Percentiles rank a stretch among this genome's conserved stretches.
Evolutionary conservation across 2,329 filamentous ascomycete species (phyloP).

Genomic region (Fonsecaea pugnacius): DNA sequence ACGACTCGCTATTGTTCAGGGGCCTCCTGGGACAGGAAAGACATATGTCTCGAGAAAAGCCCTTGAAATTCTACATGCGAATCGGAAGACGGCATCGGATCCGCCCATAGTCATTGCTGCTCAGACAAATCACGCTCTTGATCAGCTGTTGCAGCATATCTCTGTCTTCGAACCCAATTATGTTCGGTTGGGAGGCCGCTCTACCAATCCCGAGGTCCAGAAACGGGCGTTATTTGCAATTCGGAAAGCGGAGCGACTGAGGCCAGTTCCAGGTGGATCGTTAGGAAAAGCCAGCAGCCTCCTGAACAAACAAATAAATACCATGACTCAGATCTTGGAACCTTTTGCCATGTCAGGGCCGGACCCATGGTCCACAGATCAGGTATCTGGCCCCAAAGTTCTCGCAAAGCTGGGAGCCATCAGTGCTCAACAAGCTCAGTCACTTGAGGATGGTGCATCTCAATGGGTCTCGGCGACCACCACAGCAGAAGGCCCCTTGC

Average conservation of each 20-base stretch:
- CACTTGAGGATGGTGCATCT: constrained; percentile 58
- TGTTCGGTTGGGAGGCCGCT: constrained; percentile 70
- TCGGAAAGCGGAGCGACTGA: constrained; percentile 45
- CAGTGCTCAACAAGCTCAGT: constrained; percentile 65
- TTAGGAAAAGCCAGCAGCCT: constrained; percentile 46
- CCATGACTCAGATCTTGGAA: constrained; percentile 49
- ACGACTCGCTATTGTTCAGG: constrained; percentile 76
- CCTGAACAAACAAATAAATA: constrained; percentile 50
- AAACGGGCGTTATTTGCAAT: constrained; percentile 69
- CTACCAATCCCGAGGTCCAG: constrained; percentile 67
- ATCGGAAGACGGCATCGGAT: constrained; percentile 56
- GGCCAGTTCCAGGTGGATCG: constrained; percentile 48
- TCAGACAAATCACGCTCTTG: constrained; percentile 88
- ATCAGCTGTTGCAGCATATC: constrained; percentile 74
- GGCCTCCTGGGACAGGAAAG: constrained; percentile 79
- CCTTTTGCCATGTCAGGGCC: constrained; percentile 45
- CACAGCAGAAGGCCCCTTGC: constrained; percentile 49
- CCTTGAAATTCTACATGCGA: constrained; percentile 67
- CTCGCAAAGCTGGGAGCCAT: constrained; percentile 64
- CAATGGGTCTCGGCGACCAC: constrained; percentile 47
- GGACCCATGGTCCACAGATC: constrained; percentile 57
- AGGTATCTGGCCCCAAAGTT: constrained; percentile 36
- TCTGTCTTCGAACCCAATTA: constrained; percentile 66
- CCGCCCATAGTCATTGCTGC: constrained; percentile 78
- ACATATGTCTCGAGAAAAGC: constrained; percentile 79